These are phyloP conservation scores for Linnemannia hyalina DNA, from an alignment of 192 early-diverging fungal species.

Conservation along the genomic window DNA sequence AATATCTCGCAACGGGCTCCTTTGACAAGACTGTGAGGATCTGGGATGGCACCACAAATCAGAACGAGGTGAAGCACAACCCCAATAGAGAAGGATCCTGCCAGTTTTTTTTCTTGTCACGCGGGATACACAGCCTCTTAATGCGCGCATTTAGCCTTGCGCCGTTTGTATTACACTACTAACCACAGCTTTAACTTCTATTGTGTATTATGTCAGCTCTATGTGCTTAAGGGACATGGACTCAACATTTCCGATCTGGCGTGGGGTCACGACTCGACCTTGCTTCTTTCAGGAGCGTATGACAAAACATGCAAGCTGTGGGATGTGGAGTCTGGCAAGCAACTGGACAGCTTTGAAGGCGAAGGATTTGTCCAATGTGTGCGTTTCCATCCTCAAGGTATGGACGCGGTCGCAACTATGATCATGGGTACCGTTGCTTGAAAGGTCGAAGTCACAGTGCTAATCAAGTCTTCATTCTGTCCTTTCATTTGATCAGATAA, in stretches of 20 bases:
- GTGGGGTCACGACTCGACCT: slow-evolving; percentile 78
- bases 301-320: slow-evolving; percentile 87
- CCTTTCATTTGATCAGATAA: slow-evolving; percentile 63
- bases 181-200: not conserved
- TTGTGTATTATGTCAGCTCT: slow-evolving; percentile 48
- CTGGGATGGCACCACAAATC: slow-evolving; percentile 80
- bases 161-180: slow-evolving; percentile 7
- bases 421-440: not conserved
- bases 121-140: not conserved
- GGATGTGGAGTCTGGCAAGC: slow-evolving; percentile 79
- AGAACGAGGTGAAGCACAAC: slow-evolving; percentile 72
- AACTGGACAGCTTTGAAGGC: slow-evolving; percentile 70
- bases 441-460: not conserved
- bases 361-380: slow-evolving; percentile 93
- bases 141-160: slow-evolving; percentile 25
- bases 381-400: slow-evolving; percentile 79
- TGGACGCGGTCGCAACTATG: slow-evolving; percentile 25
- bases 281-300: slow-evolving; percentile 81
- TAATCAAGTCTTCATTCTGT: not conserved
- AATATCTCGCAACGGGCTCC: slow-evolving; percentile 88
- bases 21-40: slow-evolving; percentile 95
- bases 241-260: slow-evolving; percentile 85
- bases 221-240: slow-evolving; percentile 79
- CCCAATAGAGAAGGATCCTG: not conserved
- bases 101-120: not conserved